Evolutionary conservation across 2,329 filamentous ascomycete species (phyloP).

Genomic region (Zasmidium citrigriseum): DNA sequence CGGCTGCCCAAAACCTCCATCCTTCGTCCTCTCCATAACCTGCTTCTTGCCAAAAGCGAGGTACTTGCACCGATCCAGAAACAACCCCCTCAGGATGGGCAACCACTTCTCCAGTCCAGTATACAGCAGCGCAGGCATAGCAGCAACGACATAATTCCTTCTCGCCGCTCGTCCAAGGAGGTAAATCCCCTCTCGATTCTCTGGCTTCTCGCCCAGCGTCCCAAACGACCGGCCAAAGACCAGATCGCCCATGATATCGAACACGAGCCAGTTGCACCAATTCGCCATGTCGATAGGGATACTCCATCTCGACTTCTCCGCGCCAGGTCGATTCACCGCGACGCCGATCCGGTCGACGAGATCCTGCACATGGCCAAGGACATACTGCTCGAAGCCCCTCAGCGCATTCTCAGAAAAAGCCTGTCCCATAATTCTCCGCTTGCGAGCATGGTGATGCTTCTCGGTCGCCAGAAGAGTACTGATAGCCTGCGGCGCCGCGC

Average conservation of each 20-base stretch:
- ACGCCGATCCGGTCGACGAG: slow-evolving; percentile 17
- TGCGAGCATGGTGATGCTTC: slow-evolving; percentile 47
- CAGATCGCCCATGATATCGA: slow-evolving; percentile 55
- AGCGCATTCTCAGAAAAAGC: slow-evolving; percentile 43
- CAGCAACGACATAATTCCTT: slow-evolving; percentile 44
- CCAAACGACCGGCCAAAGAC: slow-evolving; percentile 41
- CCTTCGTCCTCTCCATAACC: slow-evolving; percentile 26
- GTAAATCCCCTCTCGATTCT: slow-evolving; percentile 42
- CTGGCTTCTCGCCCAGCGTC: slow-evolving; percentile 24
- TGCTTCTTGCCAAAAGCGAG: slow-evolving; percentile 32
- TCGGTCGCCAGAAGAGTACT: slow-evolving; percentile 48
- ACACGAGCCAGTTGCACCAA: slow-evolving; percentile 44
- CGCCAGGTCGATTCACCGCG: slow-evolving; percentile 8
- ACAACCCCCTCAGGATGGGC: slow-evolving; percentile 25
- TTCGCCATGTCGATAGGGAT: slow-evolving; percentile 24
- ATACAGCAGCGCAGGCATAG: slow-evolving; percentile 29
- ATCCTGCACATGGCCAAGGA: slow-evolving; percentile 24
- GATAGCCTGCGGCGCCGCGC: slow-evolving; percentile 41
- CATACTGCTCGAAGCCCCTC: slow-evolving; percentile 26
- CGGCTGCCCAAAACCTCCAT: slow-evolving; percentile 13
- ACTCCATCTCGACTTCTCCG: slow-evolving; percentile 23
- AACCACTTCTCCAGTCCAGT: slow-evolving; percentile 26
- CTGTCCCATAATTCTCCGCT: slow-evolving; percentile 47
- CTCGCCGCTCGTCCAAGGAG: slow-evolving; percentile 47
- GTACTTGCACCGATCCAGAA: slow-evolving; percentile 27